Conservation (phyloP, 257 asterid species). For the Solanum paucissectum region DNA sequence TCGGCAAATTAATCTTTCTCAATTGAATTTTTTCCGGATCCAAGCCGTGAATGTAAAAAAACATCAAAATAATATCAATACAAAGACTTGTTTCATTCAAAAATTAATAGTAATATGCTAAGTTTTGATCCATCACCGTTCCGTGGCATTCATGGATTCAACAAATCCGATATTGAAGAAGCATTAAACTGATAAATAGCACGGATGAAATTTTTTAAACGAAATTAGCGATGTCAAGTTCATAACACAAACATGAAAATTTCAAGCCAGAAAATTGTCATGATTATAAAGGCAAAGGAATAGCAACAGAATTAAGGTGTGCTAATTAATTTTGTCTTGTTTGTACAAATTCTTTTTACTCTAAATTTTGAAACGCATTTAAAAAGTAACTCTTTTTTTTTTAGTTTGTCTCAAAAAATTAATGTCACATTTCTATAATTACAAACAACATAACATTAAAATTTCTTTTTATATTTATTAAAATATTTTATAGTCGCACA, state of each 20-base stretch:
- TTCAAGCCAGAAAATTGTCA: background rate
- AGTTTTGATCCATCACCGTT: background rate
- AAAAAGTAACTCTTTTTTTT: too few relatives aligned
- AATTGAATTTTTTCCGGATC: background rate
- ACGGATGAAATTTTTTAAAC: too few relatives aligned
- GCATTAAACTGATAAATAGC: background rate
- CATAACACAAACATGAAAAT: background rate
- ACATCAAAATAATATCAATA: background rate
- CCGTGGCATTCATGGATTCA: background rate
- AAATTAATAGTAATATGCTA: background rate
- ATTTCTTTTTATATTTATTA: too few relatives aligned
- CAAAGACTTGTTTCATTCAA: background rate
- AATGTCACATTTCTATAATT: too few relatives aligned
- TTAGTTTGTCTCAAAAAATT: too few relatives aligned
- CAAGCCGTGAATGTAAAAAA: background rate
- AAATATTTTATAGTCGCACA: too few relatives aligned
- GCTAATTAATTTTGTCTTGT: too few relatives aligned
- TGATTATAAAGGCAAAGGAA: background rate
- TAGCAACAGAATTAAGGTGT: background rate
- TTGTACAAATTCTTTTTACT: too few relatives aligned
- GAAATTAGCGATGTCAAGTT: background rate
- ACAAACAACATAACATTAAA: too few relatives aligned
- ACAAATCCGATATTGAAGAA: background rate
- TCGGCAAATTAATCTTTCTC: background rate
- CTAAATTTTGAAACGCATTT: background rate